Base-by-base conservation (phyloP, 345 rosid genomes). In the Draba incana region DNA sequence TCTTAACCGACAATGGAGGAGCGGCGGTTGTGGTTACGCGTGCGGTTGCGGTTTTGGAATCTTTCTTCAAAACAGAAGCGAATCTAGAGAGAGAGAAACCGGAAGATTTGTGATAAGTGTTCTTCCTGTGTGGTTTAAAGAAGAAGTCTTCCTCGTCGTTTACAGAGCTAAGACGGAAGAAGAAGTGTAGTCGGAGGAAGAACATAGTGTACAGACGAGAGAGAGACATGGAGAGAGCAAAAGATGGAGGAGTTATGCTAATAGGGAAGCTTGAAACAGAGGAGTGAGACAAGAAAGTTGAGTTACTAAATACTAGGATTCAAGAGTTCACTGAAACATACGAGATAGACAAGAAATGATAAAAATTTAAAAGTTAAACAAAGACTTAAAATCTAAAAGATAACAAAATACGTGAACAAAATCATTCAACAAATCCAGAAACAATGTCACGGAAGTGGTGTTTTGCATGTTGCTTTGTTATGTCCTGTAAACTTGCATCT, bases 191-290 rank as follows among this genome's bases (percentile, higher is more conserved):
- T 66, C 68, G 69, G 86, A 73, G n/a, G 98, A 86, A 33, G 88
- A 69, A 50, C 88, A 80, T 6, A 93, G 90, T 11, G 90, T 88
- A 9, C 94, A 96, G 78, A 93, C 98, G 80, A 93, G 86, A 54
- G 97, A 93, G 76, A 88, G 82, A 38, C 98, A 96, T 11, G 96
- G 92, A 11, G 96, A 88, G 69, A 85, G 96, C 47, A 90, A 96
- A 61, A 93, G 96, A 43, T 97, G 97, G 28, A 93, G 81, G 56
- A 93, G 96, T 82, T 90, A 20, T 20, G 30, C 30, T 27, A 27
- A 27, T 27, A 4, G 30, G 3, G 30, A 27, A 27, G 30, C 30
- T 27, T 27, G 4, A 27, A 27, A 27, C 30, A 27, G 30, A 27
- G 30, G 30, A 27, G 3, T 3, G 30, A 27, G 30, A 27, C 30